Evolutionary conservation across 2,329 filamentous ascomycete genomes (phyloP), one percentile per base, ranked within the genome.

Genomic region (Ophiocordyceps camponoti-leonardi): DNA sequence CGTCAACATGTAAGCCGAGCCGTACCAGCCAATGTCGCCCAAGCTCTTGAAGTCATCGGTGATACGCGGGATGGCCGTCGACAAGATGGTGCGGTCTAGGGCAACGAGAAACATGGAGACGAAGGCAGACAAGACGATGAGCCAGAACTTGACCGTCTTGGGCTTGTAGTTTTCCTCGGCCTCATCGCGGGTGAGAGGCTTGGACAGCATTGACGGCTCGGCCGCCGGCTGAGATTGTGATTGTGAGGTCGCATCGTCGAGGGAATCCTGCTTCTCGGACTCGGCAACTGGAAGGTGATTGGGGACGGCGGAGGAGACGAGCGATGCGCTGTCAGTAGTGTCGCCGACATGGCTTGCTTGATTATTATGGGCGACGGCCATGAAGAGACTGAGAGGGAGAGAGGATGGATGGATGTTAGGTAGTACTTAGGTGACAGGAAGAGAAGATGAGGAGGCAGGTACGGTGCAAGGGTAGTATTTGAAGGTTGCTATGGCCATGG

Each of bases 51-150:
- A 72, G 43, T 69, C 57, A 1, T 58, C 57, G 0, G 69, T 72
- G 50, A 74, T 75, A 53, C 69, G 67, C 19, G 69, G 68, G 18
- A 73, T 62, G 1, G 71, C 71, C 14, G 71, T 70, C 6, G 68
- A 68, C 49, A 72, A 69, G 49, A 71, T 72, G 42, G 69, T 72
- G 57, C 71, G 67, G 49, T 72, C 26, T 12, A 77, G 63, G n/a
- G 73, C 73, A 22, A 77, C 71, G 28, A 77, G 63, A 50, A 77
- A 75, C 52, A 77, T 62, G 49, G 71, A 67, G 7, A 74, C 58
- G 47, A 76, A 71, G 48, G 73, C 68, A 49, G 69, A 74, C 28
- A 69, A 35, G 10, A 77, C 62, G 42, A 73, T 65, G 49, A 73
- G 62, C 73, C 73, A 76, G 53, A 77, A 76, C 51, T 67, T 68